These are phyloP conservation scores for Aureobasidium sp. DNA, from an alignment of 2,329 filamentous ascomycete species.

Conservation along the genomic window DNA sequence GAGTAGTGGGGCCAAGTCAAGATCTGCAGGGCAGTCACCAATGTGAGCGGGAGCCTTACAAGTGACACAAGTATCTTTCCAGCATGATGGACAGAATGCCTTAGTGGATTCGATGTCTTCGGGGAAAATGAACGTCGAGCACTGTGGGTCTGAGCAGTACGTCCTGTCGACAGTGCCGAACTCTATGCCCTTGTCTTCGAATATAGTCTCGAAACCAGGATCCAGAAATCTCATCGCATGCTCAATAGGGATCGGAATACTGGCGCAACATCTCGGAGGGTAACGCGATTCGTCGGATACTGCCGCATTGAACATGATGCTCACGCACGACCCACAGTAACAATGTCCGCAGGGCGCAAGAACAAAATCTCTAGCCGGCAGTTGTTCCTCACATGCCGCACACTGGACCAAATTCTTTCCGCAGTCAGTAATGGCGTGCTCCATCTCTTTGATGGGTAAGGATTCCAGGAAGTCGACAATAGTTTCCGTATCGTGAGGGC, in stretches of 20 bases:
- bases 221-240: not conserved
- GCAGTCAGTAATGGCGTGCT: not conserved
- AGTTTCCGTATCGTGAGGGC: not conserved
- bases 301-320: not conserved
- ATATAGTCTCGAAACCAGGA: not conserved
- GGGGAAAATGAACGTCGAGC: not conserved
- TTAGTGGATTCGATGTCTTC: not conserved
- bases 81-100: not conserved
- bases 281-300: not conserved
- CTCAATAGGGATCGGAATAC: not conserved
- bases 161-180: not conserved
- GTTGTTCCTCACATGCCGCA: not conserved
- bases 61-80: not conserved
- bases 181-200: not conserved
- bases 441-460: not conserved
- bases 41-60: not conserved
- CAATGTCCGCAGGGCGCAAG: not conserved
- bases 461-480: not conserved
- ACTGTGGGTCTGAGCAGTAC: not conserved
- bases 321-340: not conserved
- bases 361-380: not conserved
- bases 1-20: not conserved
- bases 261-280: not conserved
- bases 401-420: not conserved
- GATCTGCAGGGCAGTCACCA: not conserved